These are phyloP conservation scores for Stephania yunnanensis DNA, from an alignment of 164 flowering plant genomes.

Conservation along the genomic window DNA sequence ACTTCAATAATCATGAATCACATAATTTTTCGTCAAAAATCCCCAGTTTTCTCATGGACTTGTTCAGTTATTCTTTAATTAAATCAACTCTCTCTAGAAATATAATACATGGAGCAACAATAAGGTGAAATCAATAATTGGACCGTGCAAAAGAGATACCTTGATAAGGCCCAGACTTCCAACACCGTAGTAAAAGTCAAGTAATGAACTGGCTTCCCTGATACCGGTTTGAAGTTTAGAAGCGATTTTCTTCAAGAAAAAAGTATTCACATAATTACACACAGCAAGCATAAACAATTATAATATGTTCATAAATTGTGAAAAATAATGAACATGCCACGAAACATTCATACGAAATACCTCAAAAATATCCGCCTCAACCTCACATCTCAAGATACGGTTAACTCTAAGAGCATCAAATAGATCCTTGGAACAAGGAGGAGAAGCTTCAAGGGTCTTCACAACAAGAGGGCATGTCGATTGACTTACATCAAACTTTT, in stretches of 20 bases:
- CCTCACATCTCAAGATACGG: slow-evolving; percentile 51
- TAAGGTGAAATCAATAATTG: neutral
- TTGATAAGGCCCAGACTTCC: slow-evolving; percentile 71
- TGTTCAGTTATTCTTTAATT: neutral
- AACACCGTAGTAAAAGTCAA: slow-evolving; percentile 63
- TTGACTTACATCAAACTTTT: slow-evolving; percentile 33
- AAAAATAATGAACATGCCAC: neutral
- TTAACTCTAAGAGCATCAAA: slow-evolving; percentile 62
- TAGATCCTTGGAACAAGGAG: slow-evolving; percentile 50
- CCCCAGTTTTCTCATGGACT: neutral
- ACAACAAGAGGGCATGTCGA: slow-evolving; percentile 42
- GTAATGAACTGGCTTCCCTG: slow-evolving; percentile 60
- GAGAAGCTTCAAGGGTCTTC: slow-evolving; percentile 44
- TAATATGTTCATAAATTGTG: neutral
- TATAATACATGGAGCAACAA: neutral
- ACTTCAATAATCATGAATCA: neutral
- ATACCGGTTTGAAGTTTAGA: slow-evolving; percentile 51
- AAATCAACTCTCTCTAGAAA: neutral
- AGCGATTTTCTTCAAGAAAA: slow-evolving; percentile 37
- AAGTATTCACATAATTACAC: neutral
- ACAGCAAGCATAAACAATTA: neutral
- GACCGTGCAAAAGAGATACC: slow-evolving; percentile 33
- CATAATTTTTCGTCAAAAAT: neutral
- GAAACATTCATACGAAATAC: slow-evolving; percentile 34
- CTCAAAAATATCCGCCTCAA: slow-evolving; percentile 42